These are phyloP conservation scores for Solanum corneliomulleri DNA, from an alignment of 257 asterid species.

Conservation along the genomic window DNA sequence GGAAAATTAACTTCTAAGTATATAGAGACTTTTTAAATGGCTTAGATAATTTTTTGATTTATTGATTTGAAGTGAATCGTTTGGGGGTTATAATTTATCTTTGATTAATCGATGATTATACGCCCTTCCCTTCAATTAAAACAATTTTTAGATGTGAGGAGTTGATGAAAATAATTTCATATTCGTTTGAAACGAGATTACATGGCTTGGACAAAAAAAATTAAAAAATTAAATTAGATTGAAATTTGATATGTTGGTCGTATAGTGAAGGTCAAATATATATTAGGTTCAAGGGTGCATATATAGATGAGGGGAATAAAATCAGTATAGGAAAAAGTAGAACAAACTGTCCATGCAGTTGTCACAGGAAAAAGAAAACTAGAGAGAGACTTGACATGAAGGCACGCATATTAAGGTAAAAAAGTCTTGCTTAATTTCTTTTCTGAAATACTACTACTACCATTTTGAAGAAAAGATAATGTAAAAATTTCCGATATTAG, in stretches of 20 bases:
- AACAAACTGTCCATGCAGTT: not conserved
- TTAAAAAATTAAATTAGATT: not conserved
- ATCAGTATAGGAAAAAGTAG: not conserved
- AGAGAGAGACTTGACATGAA: not conserved
- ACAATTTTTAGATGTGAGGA: not conserved
- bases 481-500: not conserved
- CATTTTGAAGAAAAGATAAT: not conserved
- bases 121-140: not conserved
- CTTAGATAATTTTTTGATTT: not conserved
- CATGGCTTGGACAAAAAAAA: fast-evolving
- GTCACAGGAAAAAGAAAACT: not conserved
- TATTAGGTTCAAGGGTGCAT: not conserved
- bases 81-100: not conserved
- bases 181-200: not conserved
- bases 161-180: not conserved
- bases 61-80: not conserved
- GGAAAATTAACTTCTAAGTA: no score
- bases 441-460: not conserved
- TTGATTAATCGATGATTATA: not conserved
- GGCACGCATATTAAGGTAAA: conserved; percentile 27
- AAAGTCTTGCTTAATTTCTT: not conserved
- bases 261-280: not conserved
- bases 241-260: not conserved
- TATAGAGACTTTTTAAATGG: no score
- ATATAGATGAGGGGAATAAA: not conserved